Conservation (phyloP, 2,329 filamentous ascomycete species). For the Pyrenophora seminiperda region DNA sequence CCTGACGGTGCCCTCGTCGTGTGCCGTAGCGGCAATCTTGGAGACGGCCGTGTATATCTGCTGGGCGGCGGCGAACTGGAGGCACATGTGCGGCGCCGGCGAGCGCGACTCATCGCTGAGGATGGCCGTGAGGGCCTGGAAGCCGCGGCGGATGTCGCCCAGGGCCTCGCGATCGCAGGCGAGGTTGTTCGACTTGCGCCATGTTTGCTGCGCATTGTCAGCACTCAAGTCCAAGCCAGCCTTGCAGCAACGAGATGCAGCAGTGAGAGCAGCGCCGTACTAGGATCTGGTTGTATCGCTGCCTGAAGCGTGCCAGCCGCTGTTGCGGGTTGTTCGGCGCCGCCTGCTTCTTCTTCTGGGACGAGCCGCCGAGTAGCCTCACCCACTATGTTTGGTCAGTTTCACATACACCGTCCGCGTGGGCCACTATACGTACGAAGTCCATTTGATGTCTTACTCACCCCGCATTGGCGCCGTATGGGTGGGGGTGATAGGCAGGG, state of each 20-base stretch:
- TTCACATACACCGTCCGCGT: background rate
- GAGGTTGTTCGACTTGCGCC: slow-evolving; percentile 61
- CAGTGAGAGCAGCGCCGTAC: slow-evolving; percentile 53
- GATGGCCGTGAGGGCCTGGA: slow-evolving; percentile 66
- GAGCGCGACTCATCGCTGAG: slow-evolving; percentile 88
- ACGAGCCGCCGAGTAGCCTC: slow-evolving; percentile 64
- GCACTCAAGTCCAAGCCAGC: background rate
- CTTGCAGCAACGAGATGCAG: background rate
- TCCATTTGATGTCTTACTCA: slow-evolving; percentile 32
- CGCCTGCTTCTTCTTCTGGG: slow-evolving; percentile 57
- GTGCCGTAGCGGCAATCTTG: slow-evolving; percentile 83
- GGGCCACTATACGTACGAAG: slow-evolving; percentile 24
- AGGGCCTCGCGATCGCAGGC: slow-evolving; percentile 58
- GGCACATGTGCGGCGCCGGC: slow-evolving; percentile 87
- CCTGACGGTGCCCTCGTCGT: slow-evolving; percentile 83
- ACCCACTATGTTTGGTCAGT: slow-evolving; percentile 57
- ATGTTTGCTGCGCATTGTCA: slow-evolving; percentile 58
- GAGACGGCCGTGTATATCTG: slow-evolving; percentile 89
- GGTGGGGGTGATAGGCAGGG: slow-evolving; percentile 24
- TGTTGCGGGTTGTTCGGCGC: slow-evolving; percentile 62
- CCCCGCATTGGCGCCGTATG: slow-evolving; percentile 33
- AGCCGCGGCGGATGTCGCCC: slow-evolving; percentile 56
- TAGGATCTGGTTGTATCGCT: slow-evolving; percentile 59
- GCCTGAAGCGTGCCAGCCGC: slow-evolving; percentile 65
- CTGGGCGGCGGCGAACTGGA: slow-evolving; percentile 81